Evolutionary conservation across 352 stramenopile genomes (phyloP).

Genomic region (Phytophthora sansomeana): DNA sequence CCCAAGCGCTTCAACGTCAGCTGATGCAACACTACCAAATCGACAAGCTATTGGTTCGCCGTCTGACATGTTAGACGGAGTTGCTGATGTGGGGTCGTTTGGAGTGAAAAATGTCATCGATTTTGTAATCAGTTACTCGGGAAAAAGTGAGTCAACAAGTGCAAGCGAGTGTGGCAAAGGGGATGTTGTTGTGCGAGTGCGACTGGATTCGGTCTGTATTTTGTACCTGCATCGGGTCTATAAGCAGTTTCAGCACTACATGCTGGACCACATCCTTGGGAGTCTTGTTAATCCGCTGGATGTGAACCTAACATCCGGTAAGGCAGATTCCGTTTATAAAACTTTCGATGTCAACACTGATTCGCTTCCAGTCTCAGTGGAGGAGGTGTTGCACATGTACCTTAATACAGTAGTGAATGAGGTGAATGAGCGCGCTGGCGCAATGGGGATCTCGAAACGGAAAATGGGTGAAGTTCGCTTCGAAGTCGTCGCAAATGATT

Average conservation of each 20-base stretch:
- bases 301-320: slow-evolving; percentile 37
- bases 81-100: slow-evolving; percentile 52
- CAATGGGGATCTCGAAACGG: slow-evolving; percentile 30
- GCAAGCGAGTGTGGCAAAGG: slow-evolving; percentile 16
- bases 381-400: slow-evolving; percentile 52
- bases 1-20: slow-evolving; percentile 43
- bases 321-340: slow-evolving; percentile 41
- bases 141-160: neutral
- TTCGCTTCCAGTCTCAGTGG: slow-evolving; percentile 46
- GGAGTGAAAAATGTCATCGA: slow-evolving; percentile 77
- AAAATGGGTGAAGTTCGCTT: slow-evolving; percentile 37
- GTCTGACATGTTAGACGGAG: slow-evolving; percentile 50
- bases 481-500: slow-evolving; percentile 84
- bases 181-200: slow-evolving; percentile 49
- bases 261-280: slow-evolving; percentile 61
- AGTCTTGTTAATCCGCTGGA: slow-evolving; percentile 41
- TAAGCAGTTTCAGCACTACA: slow-evolving; percentile 87
- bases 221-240: slow-evolving; percentile 87
- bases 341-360: slow-evolving; percentile 44
- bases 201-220: slow-evolving; percentile 83
- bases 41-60: slow-evolving; percentile 76
- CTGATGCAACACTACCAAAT: slow-evolving; percentile 58
- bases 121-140: slow-evolving; percentile 50
- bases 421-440: slow-evolving; percentile 17
- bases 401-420: slow-evolving; percentile 29